These are phyloP conservation scores for Xylaria sp. DNA, from an alignment of 2,329 filamentous ascomycete genomes.

Conservation along the genomic window DNA sequence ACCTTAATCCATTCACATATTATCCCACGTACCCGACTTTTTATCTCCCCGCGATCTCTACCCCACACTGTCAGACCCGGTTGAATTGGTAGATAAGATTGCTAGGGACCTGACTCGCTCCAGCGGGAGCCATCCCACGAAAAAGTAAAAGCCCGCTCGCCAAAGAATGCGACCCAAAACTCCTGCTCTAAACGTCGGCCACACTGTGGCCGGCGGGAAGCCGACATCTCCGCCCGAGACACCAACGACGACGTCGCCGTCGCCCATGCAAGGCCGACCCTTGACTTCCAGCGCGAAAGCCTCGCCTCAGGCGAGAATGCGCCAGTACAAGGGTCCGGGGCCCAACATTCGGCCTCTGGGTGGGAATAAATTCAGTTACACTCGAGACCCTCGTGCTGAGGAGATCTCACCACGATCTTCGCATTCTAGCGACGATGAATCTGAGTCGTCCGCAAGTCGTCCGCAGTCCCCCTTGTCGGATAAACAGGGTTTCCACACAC, in stretches of 20 bases:
- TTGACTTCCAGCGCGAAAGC: constrained; percentile 39
- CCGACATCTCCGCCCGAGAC: constrained; percentile 57
- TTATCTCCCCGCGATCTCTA: constrained; percentile 49
- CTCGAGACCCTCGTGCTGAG: constrained; percentile 45
- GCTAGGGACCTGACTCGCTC: constrained; percentile 43
- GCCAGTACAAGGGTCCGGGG: constrained; percentile 44
- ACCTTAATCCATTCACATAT: constrained; percentile 51
- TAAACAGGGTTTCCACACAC: constrained; percentile 39
- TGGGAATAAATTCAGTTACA: constrained; percentile 49
- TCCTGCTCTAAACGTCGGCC: constrained; percentile 46
- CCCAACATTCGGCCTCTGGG: constrained; percentile 52
- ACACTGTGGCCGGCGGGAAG: constrained; percentile 42
- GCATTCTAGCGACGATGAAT: constrained; percentile 47
- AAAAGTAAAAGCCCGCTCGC: constrained; percentile 33
- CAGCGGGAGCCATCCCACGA: constrained; percentile 45
- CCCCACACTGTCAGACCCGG: constrained; percentile 47
- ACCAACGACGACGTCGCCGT: constrained; percentile 52
- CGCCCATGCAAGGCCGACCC: constrained; percentile 47
- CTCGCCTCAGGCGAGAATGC: constrained; percentile 40
- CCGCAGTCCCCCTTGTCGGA: constrained; percentile 47
- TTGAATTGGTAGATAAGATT: constrained; percentile 47
- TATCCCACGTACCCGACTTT: constrained; percentile 40
- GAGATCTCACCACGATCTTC: constrained; percentile 50
- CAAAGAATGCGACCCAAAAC: constrained; percentile 49
- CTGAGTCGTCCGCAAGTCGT: constrained; percentile 44